Evolutionary conservation across 2,329 filamentous ascomycete species (phyloP), one percentile per base, ranked within the genome.

Genomic region (Epichloe uncinata): DNA sequence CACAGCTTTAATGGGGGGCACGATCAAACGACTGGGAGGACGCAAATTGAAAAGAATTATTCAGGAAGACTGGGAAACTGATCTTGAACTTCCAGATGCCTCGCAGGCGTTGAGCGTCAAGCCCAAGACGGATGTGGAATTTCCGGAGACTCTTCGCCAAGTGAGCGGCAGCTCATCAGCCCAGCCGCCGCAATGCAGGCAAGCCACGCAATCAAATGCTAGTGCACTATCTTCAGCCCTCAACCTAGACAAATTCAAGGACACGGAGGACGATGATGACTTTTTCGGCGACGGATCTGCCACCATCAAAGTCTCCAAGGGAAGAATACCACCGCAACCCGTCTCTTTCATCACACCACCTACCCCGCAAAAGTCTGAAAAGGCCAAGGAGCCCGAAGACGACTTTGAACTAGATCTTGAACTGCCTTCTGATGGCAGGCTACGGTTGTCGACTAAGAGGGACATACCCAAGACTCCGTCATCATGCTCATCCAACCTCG

Each of bases 1-100:
- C 33, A 95, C 91, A 18, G 93, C 93, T 33, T 73, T 98, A 41
- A 79, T 93, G 64, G 91, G 91, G 91, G 93, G 93, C 48, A 91
- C 89, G 9, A 97, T 97, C 62, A 95, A 94, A 70, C 78, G 90
- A 57, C 74, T 97, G 35, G 90, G 90, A 46, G 81, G 81, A 52
- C 78, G 80, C 57, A 88, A 84, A 60, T 74, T 85, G 18, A 83
- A 81, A 60, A 84, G 79, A 60, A 80, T 83, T 40, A 79, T 87
- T 52, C 81, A 86, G 55, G 85, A 89, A 58, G 86, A 91, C 63
- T 91, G 87, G 82, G 83, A 81, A 53, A 84, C 89, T 57, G 87
- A 91, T 58, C 67, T 91, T 45, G 84, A 87, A 58, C 65, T 89
- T 15, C 82, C 84, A 3, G 74, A 75, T 38, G 63, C 71, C 2